Evolutionary conservation across 2,329 filamentous ascomycete species (phyloP).

Genomic region (Colletotrichum agaves): DNA sequence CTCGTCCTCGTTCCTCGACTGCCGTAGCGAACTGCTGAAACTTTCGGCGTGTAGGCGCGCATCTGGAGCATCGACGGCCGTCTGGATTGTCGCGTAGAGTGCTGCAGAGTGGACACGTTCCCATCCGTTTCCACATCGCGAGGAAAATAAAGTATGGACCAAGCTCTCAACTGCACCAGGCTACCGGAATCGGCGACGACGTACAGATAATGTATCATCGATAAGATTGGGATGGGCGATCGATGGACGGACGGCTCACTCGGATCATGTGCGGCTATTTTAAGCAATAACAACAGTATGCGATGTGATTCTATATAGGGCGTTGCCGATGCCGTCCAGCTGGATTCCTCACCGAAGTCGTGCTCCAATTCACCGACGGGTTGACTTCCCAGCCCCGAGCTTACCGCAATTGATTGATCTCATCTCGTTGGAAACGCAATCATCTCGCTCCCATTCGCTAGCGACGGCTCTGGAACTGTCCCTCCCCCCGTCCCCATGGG

Average conservation of each 20-base stretch:
- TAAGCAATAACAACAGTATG: not conserved
- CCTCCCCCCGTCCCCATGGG: slow-evolving; percentile 16
- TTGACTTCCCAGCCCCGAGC: not conserved
- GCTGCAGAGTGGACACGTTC: not conserved
- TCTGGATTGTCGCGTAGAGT: not conserved
- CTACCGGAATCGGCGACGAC: not conserved
- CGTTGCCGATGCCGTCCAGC: slow-evolving; percentile 1
- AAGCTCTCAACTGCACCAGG: slow-evolving; percentile 19
- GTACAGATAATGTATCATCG: not conserved
- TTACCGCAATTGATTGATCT: not conserved
- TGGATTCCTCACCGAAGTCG: not conserved
- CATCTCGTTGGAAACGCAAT: slow-evolving; percentile 18
- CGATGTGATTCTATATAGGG: not conserved
- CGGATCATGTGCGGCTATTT: not conserved
- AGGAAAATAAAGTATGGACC: slow-evolving; percentile 31
- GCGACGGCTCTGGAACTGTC: not conserved
- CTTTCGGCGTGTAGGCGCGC: not conserved
- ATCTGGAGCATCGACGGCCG: not conserved
- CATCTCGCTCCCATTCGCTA: slow-evolving; percentile 7
- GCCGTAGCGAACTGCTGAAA: not conserved
- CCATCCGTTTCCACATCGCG: slow-evolving; percentile 16
- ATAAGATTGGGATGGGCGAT: slow-evolving; percentile 1
- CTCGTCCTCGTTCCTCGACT: not conserved
- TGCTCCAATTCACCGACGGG: not conserved
- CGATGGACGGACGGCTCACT: not conserved